Conservation (phyloP, 1,284 basidiomycete genomes). For the Moesziomyces sp. region DNA sequence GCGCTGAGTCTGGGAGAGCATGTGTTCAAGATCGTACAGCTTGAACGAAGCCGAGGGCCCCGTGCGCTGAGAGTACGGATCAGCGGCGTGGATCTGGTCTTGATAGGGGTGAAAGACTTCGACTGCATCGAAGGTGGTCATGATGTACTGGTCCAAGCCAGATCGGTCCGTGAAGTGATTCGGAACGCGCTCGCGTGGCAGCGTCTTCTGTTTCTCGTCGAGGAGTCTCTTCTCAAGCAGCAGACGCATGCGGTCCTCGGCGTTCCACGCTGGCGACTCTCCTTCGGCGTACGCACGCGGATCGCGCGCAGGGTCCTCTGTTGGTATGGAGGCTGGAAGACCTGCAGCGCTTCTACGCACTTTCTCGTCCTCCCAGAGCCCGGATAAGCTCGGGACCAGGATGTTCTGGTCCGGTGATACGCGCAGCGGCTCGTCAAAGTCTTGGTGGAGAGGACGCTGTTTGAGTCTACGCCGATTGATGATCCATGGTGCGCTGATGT, state of each 20-base stretch:
- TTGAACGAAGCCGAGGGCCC: conserved; percentile 38
- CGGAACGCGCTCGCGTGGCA: conserved; percentile 31
- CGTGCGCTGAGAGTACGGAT: conserved; percentile 43
- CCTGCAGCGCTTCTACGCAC: conserved; percentile 72
- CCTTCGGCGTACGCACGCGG: conserved; percentile 36
- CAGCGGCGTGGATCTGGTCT: conserved; percentile 38
- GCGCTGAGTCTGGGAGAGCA: conserved; percentile 53
- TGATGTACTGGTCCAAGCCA: conserved; percentile 76
- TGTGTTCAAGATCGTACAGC: conserved; percentile 52
- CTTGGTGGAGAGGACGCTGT: conserved; percentile 80
- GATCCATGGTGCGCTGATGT: conserved; percentile 83
- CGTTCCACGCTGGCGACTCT: conserved; percentile 59
- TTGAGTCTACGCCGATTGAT: conserved; percentile 80
- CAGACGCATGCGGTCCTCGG: conserved; percentile 66
- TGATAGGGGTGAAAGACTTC: conserved; percentile 56
- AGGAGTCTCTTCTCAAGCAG: conserved; percentile 59
- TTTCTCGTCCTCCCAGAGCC: conserved; percentile 94
- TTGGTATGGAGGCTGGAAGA: conserved; percentile 49
- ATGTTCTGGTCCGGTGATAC: conserved; percentile 72
- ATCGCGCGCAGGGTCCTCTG: conserved; percentile 46
- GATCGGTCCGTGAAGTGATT: conserved; percentile 45
- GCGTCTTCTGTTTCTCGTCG: conserved; percentile 70
- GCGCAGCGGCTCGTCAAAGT: conserved; percentile 60
- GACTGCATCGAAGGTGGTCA: conserved; percentile 88
- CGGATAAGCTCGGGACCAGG: conserved; percentile 85